A percentile compares a stretch with the other conserved stretches of the same genome.
Conservation (phyloP, 73 alveolate genomes). For the Paramecium primaurelia region DNA sequence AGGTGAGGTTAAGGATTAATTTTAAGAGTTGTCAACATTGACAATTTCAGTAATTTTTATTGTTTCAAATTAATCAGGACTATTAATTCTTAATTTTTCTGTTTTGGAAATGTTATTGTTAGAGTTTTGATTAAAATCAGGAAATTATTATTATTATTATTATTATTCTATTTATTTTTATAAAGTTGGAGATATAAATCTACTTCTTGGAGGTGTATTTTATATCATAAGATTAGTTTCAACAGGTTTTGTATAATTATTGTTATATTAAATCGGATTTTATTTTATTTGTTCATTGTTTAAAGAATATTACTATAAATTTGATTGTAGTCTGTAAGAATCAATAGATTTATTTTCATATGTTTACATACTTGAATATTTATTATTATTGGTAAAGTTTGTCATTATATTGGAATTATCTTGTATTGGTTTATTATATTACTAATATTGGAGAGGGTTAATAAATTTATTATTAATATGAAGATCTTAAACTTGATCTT, state of each 20-base stretch:
- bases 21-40: not conserved
- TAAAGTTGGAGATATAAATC: not conserved
- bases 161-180: not conserved
- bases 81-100: not conserved
- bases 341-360: not conserved
- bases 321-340: not conserved
- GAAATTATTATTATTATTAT: not conserved
- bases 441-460: not conserved
- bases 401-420: not conserved
- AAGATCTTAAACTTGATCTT: not conserved
- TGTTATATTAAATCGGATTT: not conserved
- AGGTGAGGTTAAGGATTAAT: not conserved
- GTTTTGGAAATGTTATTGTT: not conserved
- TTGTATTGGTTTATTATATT: not conserved
- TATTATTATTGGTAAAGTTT: not conserved
- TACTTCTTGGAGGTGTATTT: not conserved
- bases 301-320: not conserved
- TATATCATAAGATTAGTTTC: not conserved
- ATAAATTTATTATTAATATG: not conserved
- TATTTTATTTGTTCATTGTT: not conserved
- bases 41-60: not conserved
- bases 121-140: not conserved
- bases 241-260: not conserved
- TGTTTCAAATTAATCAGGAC: slow-evolving; percentile 1
- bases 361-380: not conserved